phyloP scores from a whole-genome alignment of 2,329 filamentous ascomycete species.

The Penicillium nordicum region DNA sequence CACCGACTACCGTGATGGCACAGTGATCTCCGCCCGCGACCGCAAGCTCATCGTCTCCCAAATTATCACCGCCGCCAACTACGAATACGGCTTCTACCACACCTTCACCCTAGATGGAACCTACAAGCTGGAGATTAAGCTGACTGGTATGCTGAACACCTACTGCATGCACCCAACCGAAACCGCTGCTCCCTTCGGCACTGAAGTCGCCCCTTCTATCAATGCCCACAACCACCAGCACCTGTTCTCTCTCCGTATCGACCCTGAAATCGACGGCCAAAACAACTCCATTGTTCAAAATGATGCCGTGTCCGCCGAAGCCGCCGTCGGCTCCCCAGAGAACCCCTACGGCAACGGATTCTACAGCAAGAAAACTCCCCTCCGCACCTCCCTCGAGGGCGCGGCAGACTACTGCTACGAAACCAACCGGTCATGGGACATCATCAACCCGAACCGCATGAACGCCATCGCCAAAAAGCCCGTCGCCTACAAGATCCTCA shows the following conservation, averaged over 20 bases:
- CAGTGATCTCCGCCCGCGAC: constrained; percentile 76
- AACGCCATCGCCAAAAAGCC: constrained; percentile 25
- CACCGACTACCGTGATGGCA: constrained; percentile 84
- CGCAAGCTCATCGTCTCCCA: constrained; percentile 83
- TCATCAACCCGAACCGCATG: constrained; percentile 27
- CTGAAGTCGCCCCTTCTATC: constrained; percentile 80
- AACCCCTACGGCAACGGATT: constrained; percentile 64
- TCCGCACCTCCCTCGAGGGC: constrained; percentile 44
- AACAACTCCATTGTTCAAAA: constrained; percentile 69
- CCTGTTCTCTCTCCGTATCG: constrained; percentile 81
- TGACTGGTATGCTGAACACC: constrained; percentile 88
- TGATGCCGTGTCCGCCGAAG: constrained; percentile 37
- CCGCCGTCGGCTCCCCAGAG: constrained; percentile 63
- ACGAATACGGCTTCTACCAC: constrained; percentile 84
- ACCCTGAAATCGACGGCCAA: constrained; percentile 79
- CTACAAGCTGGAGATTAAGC: constrained; percentile 82
- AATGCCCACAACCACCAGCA: constrained; percentile 95
- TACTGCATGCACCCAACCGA: constrained; percentile 75
- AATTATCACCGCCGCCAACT: constrained; percentile 91
- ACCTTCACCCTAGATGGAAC: constrained; percentile 87
- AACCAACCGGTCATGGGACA: constrained; percentile 41
- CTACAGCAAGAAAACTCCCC: constrained; percentile 50
- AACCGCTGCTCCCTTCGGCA: constrained; percentile 79
- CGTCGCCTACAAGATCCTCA: constrained; percentile 28
- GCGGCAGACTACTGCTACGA: constrained; percentile 52